Conservation (phyloP, 1,139 yeast species). For the Ogataea hybrid region DNA sequence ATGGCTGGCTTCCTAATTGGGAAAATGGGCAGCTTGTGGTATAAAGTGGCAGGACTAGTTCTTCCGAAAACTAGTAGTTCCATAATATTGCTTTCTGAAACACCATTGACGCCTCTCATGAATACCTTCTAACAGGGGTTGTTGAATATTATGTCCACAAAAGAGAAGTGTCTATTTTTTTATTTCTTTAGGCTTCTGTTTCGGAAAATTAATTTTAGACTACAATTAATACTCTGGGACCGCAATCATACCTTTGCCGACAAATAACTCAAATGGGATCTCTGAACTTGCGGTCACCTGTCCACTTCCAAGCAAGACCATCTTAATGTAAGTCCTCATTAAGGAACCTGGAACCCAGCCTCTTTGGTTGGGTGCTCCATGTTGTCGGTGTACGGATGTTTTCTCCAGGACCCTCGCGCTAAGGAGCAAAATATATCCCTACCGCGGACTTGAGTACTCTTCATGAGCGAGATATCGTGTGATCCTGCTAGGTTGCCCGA, state of each 20-base stretch:
- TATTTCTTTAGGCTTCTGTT: too few relatives aligned
- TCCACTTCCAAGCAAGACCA: too few relatives aligned
- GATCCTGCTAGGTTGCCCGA: conserved; percentile 2
- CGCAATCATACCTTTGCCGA: too few relatives aligned
- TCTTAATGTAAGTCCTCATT: neutral
- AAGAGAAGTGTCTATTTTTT: too few relatives aligned
- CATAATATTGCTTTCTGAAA: neutral
- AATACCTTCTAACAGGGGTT: neutral
- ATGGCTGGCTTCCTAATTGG: conserved; percentile 11
- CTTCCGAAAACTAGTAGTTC: neutral
- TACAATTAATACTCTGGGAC: too few relatives aligned
- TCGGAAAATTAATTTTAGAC: too few relatives aligned
- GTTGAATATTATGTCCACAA: neutral
- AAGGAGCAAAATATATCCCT: conserved; percentile 7
- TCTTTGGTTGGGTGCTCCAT: neutral
- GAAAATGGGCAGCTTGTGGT: neutral
- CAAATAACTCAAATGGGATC: too few relatives aligned
- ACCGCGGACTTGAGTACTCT: neutral
- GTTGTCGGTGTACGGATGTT: conserved; percentile 6
- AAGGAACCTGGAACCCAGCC: conserved; percentile 3
- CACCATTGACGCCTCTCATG: neutral
- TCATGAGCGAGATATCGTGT: conserved; percentile 3
- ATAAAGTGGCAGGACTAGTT: conserved; percentile 4
- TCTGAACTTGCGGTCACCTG: too few relatives aligned
- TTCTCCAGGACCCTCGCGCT: conserved; percentile 2